These are phyloP conservation scores for Thalassiosira profunda DNA, from an alignment of 108 stramenopile species.

Conservation along the genomic window DNA sequence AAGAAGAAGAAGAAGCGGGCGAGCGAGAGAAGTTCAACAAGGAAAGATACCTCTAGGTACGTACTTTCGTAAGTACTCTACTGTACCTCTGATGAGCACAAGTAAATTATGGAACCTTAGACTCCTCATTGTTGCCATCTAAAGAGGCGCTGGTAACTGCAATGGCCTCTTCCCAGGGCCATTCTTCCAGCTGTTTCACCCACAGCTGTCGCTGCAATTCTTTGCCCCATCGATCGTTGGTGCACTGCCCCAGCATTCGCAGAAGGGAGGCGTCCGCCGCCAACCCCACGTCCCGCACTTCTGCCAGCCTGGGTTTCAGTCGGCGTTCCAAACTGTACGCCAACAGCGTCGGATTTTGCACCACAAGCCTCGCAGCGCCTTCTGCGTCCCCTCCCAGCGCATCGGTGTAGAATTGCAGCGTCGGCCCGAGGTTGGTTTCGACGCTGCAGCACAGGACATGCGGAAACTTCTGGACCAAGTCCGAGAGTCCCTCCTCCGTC, in stretches of 20 bases:
- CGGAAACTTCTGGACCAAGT: background rate
- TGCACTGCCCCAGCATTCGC: background rate
- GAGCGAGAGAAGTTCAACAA: no score
- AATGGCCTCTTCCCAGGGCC: no score
- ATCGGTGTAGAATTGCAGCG: background rate
- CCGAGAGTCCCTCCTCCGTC: background rate
- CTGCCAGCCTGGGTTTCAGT: background rate
- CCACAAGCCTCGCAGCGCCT: background rate
- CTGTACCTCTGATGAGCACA: no score
- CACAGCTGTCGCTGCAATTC: no score
- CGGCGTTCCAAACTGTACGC: constrained; percentile 5
- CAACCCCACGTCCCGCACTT: background rate
- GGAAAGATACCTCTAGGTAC: no score
- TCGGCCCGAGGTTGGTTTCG: background rate
- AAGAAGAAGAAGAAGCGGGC: no score
- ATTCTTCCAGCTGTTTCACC: no score
- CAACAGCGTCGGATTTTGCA: background rate
- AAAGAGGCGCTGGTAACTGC: no score
- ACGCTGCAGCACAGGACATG: background rate
- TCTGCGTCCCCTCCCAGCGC: background rate
- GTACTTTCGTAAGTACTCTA: no score
- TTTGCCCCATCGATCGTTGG: background rate
- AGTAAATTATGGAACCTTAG: no score
- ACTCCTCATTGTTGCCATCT: no score
- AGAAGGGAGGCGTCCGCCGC: background rate